Evolutionary conservation across 2,329 filamentous ascomycete species (phyloP).

Genomic region (Fusarium siculi): DNA sequence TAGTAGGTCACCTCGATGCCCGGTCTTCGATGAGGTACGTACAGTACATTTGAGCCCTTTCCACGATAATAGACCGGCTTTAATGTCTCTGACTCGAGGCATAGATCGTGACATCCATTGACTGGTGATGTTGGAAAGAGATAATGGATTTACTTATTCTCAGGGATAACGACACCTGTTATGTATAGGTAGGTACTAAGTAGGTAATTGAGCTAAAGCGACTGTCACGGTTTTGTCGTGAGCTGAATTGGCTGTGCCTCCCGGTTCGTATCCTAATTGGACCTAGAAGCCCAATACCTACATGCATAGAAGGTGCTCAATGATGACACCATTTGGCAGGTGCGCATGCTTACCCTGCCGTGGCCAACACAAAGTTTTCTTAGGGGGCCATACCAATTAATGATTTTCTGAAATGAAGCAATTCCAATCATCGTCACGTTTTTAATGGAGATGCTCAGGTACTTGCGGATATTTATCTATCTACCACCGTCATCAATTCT

Average conservation of each 20-base stretch:
- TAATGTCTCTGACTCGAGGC: background rate
- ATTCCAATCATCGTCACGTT: slow-evolving; percentile 3
- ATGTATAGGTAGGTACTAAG: background rate
- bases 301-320: background rate
- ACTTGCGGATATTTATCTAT: slow-evolving; percentile 1
- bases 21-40: background rate
- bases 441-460: background rate
- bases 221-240: background rate
- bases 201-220: background rate
- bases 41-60: background rate
- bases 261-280: background rate
- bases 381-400: background rate
- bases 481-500: slow-evolving; percentile 17
- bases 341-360: background rate
- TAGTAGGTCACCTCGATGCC: background rate
- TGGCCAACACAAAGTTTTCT: background rate
- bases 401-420: background rate
- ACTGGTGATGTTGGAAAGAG: background rate
- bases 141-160: background rate
- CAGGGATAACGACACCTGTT: background rate
- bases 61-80: slow-evolving; percentile 24
- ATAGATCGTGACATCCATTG: background rate
- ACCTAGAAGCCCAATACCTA: background rate
- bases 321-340: background rate
- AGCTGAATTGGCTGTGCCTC: background rate